Evolutionary conservation across 345 rosid genomes (phyloP).

Genomic region (Camelina laxa): DNA sequence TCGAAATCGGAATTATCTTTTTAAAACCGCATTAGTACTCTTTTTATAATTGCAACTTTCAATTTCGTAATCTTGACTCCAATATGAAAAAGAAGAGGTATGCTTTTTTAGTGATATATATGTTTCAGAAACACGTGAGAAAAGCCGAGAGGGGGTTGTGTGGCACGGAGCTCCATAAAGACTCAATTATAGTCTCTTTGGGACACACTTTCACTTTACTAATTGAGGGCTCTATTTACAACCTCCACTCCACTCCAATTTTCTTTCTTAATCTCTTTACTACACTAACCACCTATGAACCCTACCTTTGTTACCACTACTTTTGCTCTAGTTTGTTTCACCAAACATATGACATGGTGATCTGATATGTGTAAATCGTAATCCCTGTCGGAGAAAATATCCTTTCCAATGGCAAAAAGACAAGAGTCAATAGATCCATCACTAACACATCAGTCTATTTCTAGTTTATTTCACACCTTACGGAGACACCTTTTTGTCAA

Average conservation of each 20-base stretch:
- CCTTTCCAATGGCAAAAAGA: slow-evolving; percentile 29
- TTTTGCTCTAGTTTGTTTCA: slow-evolving; percentile 32
- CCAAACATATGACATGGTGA: slow-evolving; percentile 15
- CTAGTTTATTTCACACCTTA: not conserved
- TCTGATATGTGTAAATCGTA: not conserved
- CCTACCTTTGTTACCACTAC: slow-evolving; percentile 36
- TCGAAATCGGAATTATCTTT: not conserved
- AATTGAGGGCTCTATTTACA: slow-evolving; percentile 7
- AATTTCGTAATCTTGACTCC: slow-evolving; percentile 35
- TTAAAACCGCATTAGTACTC: not conserved
- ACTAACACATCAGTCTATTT: slow-evolving; percentile 9
- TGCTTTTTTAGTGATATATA: slow-evolving; percentile 12
- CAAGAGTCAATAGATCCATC: slow-evolving; percentile 17
- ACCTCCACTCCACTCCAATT: slow-evolving; percentile 17
- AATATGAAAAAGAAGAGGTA: not conserved
- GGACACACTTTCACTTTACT: slow-evolving; percentile 36
- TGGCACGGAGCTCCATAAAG: slow-evolving; percentile 63
- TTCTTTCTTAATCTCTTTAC: slow-evolving; percentile 16
- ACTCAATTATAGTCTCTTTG: slow-evolving; percentile 47
- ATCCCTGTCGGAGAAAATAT: slow-evolving; percentile 23
- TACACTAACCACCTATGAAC: slow-evolving; percentile 33
- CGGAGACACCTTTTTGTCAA: slow-evolving; percentile 12
- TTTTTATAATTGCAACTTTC: slow-evolving; percentile 5
- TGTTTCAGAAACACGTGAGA: slow-evolving; percentile 42
- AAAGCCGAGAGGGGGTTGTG: slow-evolving; percentile 12